Evolutionary conservation across 2,329 filamentous ascomycete genomes (phyloP).

Genomic region (Rhynchosporium graminicola): DNA sequence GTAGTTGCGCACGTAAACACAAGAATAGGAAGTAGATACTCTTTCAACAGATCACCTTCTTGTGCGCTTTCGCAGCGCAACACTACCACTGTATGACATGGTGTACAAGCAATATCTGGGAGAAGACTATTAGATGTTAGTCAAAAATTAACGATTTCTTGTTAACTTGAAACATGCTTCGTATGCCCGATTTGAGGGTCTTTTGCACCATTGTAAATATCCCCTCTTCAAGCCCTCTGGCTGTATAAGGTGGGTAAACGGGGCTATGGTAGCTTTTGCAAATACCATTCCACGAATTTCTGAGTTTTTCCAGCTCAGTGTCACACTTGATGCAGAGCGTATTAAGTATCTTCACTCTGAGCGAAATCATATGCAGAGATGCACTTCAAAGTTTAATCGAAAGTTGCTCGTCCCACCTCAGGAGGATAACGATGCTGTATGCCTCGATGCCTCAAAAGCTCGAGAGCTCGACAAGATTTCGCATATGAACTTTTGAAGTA

Average conservation of each 20-base stretch:
- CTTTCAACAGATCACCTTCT: constrained; percentile 36
- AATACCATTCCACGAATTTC: constrained; percentile 39
- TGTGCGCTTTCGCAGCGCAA: constrained; percentile 38
- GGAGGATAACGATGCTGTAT: too few relatives aligned
- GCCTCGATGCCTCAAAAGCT: too few relatives aligned
- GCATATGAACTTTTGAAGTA: neutral
- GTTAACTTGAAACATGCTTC: constrained; percentile 24
- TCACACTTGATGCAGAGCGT: constrained; percentile 37
- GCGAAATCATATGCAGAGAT: neutral
- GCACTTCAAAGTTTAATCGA: neutral
- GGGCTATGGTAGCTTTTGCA: constrained; percentile 40
- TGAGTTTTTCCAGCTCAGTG: constrained; percentile 34
- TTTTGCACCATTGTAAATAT: constrained; percentile 29
- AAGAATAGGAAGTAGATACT: constrained; percentile 23
- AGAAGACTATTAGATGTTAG: constrained; percentile 30
- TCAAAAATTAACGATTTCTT: neutral
- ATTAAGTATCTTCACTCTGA: constrained; percentile 32
- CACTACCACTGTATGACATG: constrained; percentile 34
- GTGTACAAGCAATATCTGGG: constrained; percentile 37
- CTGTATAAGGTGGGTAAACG: constrained; percentile 28
- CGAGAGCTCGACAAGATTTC: too few relatives aligned
- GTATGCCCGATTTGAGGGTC: constrained; percentile 34
- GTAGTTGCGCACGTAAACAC: neutral
- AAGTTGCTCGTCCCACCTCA: too few relatives aligned
- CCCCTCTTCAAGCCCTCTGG: constrained; percentile 34